Evolutionary conservation across 2,329 filamentous ascomycete species (phyloP).

Genomic region (Leptographium galeiforme): DNA sequence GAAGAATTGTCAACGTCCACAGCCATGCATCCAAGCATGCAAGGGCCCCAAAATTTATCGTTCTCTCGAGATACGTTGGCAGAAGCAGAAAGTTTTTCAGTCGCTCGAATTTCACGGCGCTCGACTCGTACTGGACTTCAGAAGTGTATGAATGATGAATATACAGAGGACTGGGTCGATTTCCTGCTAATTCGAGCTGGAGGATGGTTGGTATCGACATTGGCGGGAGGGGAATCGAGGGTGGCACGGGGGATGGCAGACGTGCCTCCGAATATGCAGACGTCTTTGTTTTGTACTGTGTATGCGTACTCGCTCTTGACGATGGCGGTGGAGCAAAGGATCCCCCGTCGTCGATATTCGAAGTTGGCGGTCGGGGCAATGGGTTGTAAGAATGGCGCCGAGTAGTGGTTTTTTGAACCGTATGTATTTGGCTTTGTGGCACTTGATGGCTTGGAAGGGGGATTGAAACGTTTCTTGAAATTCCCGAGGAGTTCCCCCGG

Average conservation of each 20-base stretch:
- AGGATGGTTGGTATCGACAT: constrained; percentile 54
- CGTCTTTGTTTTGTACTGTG: not conserved
- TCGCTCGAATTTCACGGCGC: constrained; percentile 80
- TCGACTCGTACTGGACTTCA: constrained; percentile 75
- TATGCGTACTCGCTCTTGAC: not conserved
- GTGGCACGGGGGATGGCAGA: constrained; percentile 35
- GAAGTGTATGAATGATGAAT: constrained; percentile 44
- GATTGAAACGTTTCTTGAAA: constrained; percentile 32
- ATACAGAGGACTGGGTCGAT: constrained; percentile 50
- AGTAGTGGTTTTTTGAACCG: constrained; percentile 18
- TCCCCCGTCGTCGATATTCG: constrained; percentile 15
- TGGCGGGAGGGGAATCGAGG: constrained; percentile 47
- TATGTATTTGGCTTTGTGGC: constrained; percentile 9
- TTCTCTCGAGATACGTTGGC: constrained; percentile 68
- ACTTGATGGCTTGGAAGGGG: constrained; percentile 32
- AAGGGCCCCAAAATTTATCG: constrained; percentile 75
- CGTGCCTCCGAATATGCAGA: not conserved
- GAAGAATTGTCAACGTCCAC: constrained; percentile 90
- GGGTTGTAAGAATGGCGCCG: constrained; percentile 39
- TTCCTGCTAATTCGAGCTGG: constrained; percentile 49
- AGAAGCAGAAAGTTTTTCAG: constrained; percentile 78
- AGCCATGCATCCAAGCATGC: constrained; percentile 94
- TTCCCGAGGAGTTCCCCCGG: not conserved
- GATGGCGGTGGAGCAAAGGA: not conserved
- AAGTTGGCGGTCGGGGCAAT: constrained; percentile 25